These are phyloP conservation scores for Chalaropsis ovoidea DNA, from an alignment of 2,329 filamentous ascomycete genomes.

Conservation along the genomic window DNA sequence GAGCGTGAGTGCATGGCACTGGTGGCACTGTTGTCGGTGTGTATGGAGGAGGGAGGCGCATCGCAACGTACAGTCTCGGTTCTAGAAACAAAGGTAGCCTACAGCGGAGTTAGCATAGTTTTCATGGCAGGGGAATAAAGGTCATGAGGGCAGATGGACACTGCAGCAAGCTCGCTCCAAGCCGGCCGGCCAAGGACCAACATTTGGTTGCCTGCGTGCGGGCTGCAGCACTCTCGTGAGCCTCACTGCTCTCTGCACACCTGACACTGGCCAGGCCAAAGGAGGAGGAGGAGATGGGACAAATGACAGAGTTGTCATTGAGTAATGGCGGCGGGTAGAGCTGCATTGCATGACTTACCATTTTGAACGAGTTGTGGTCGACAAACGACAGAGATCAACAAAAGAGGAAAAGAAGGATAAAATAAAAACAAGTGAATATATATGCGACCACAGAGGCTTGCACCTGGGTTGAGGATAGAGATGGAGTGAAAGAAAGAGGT, in stretches of 20 bases:
- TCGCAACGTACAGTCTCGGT: conserved; percentile 22
- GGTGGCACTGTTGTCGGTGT: not conserved
- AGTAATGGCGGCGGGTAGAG: not conserved
- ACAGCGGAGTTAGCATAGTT: conserved; percentile 18
- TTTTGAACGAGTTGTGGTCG: conserved; percentile 19
- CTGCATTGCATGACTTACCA: conserved; percentile 17
- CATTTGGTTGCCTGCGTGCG: not conserved
- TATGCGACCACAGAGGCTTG: conserved; percentile 15
- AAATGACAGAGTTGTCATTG: conserved; percentile 10
- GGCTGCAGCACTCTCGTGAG: conserved; percentile 12
- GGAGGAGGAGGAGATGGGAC: not conserved
- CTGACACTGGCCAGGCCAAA: not conserved
- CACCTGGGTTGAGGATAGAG: conserved; percentile 15
- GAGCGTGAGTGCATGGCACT: no score
- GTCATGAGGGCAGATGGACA: no score
- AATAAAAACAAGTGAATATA: conserved; percentile 12
- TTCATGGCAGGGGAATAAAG: not conserved
- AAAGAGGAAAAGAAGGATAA: conserved; percentile 18
- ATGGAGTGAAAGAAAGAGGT: conserved; percentile 11
- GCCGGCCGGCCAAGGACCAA: no score
- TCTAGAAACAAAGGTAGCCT: conserved; percentile 24
- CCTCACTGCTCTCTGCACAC: conserved; percentile 6
- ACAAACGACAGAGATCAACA: conserved; percentile 7
- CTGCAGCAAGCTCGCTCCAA: no score
- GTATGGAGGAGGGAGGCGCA: not conserved